Conservation (phyloP, 2,329 filamentous ascomycete species). For the Raffaelea albimanens region DNA sequence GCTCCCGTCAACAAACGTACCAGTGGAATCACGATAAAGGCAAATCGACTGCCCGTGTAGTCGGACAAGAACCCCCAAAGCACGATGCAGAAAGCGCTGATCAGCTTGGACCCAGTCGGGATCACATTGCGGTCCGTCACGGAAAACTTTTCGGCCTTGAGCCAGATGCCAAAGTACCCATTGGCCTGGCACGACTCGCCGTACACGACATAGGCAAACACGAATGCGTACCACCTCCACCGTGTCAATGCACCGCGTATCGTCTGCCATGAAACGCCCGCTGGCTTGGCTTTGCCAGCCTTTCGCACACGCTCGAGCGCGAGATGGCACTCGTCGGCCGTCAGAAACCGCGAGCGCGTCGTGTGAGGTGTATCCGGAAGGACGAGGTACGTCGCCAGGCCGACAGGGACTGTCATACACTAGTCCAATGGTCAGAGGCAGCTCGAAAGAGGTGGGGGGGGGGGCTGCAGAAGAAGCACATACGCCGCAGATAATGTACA, state of each 20-base stretch:
- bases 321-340: conserved; percentile 14
- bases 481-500: conserved; percentile 18
- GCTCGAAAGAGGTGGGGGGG: background rate
- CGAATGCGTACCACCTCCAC: conserved; percentile 21
- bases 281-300: conserved; percentile 17
- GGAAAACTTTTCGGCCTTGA: conserved; percentile 15
- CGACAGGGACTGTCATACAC: conserved; percentile 21
- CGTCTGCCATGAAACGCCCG: conserved; percentile 14
- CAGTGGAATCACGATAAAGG: conserved; percentile 14
- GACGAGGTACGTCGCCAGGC: conserved; percentile 17
- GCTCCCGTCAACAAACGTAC: conserved; percentile 13
- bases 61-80: conserved; percentile 16
- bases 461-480: background rate
- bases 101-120: conserved; percentile 15
- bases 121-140: conserved; percentile 16
- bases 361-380: conserved; percentile 20
- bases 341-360: conserved; percentile 18
- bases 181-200: background rate
- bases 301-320: conserved; percentile 15
- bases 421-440: background rate
- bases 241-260: conserved; percentile 16
- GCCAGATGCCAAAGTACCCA: conserved; percentile 3
- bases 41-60: conserved; percentile 14
- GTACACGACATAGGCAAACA: conserved; percentile 18
- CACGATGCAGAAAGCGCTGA: conserved; percentile 9